Percentiles rank a stretch among this genome's conserved stretches.
Evolutionary conservation across 305 asterid genomes (phyloP).

Genomic region (Ruellia speciosa): DNA sequence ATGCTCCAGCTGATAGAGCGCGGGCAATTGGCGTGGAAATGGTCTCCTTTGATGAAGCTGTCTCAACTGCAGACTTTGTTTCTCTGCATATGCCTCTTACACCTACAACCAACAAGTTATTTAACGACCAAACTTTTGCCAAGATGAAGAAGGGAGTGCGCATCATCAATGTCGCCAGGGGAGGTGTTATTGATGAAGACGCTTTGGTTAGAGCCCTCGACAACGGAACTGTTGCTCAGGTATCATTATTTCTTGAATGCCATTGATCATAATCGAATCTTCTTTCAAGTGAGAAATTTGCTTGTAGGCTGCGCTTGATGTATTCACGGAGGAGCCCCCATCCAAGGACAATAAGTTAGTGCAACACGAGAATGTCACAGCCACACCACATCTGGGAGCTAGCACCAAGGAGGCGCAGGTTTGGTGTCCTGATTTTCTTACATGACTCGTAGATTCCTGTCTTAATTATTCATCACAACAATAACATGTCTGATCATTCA

Average conservation of each 20-base stretch:
- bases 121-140: conserved; percentile 66
- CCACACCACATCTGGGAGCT: conserved; percentile 97
- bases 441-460: background rate
- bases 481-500: background rate
- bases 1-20: conserved; percentile 93
- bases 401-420: conserved; percentile 99
- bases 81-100: conserved; percentile 98
- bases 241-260: conserved; percentile 11
- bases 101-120: conserved; percentile 67
- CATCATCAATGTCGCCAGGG: conserved; percentile 77
- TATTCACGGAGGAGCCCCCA: conserved; percentile 79
- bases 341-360: conserved; percentile 62
- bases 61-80: conserved; percentile 66
- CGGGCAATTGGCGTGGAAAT: conserved; percentile 84
- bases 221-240: conserved; percentile 81
- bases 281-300: too few relatives aligned
- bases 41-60: conserved; percentile 81
- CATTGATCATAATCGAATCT: too few relatives aligned
- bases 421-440: background rate
- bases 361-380: conserved; percentile 77
- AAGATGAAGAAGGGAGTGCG: conserved; percentile 91
- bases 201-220: conserved; percentile 87
- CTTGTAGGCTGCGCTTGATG: conserved; percentile 85
- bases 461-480: background rate
- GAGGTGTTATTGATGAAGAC: conserved; percentile 93